Conservation (phyloP, 305 asterid species). For the Fraxinus latifolia region DNA sequence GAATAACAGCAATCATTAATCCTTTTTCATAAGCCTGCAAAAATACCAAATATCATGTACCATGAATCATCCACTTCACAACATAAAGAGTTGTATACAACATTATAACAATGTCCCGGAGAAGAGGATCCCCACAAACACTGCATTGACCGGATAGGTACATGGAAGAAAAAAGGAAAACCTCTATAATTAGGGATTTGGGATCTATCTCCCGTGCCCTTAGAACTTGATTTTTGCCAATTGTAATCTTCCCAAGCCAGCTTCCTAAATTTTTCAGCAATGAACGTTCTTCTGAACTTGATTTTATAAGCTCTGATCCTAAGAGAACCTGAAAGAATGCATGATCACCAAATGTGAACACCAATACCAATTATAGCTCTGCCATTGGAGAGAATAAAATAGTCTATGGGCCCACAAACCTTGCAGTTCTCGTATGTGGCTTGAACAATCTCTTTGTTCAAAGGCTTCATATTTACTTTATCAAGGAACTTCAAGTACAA, state of each 20-base stretch:
- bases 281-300: constrained; percentile 97
- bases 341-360: constrained; percentile 15
- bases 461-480: constrained; percentile 73
- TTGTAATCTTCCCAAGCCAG: constrained; percentile 99
- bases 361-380: constrained; percentile 9
- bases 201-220: constrained; percentile 96
- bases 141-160: constrained; percentile 2
- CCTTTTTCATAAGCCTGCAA: constrained; percentile 96
- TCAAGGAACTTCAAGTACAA: constrained; percentile 93
- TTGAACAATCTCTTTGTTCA: constrained; percentile 72
- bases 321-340: constrained; percentile 74
- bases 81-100: neutral
- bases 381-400: neutral
- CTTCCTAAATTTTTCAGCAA: constrained; percentile 92
- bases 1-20: constrained; percentile 97
- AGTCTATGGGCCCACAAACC: constrained; percentile 38
- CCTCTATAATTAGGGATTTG: constrained; percentile 86
- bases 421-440: constrained; percentile 99
- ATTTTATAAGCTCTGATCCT: constrained; percentile 91
- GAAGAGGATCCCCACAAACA: constrained; percentile 1
- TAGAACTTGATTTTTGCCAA: constrained; percentile 91
- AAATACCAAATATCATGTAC: constrained; percentile 14
- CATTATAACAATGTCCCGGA: neutral
- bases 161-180: constrained; percentile 24
- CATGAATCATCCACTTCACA: constrained; percentile 7